Percentiles rank a stretch among this genome's conserved stretches.
phyloP scores from a whole-genome alignment of 208 protist species.

The Leishmania lainsoni region DNA sequence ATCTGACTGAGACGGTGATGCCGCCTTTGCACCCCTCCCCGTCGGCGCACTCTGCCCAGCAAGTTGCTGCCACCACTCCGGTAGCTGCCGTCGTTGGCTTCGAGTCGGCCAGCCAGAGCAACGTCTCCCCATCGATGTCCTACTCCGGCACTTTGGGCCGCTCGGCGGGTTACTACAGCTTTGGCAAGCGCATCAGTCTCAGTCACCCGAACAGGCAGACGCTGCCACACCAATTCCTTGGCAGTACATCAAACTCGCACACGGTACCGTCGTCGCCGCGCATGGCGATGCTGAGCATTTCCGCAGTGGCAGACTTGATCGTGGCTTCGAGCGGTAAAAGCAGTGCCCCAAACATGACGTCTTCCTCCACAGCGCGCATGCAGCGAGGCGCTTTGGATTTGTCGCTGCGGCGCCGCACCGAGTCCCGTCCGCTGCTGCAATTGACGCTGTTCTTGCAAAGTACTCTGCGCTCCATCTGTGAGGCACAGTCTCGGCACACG shows the following conservation, averaged over 20 bases:
- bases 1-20: neutral
- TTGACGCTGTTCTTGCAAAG: slow-evolving; percentile 66
- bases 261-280: slow-evolving; percentile 2
- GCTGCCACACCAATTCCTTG: slow-evolving; percentile 44
- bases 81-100: neutral
- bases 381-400: slow-evolving; percentile 31
- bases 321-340: neutral
- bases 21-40: neutral
- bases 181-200: slow-evolving; percentile 50
- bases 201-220: slow-evolving; percentile 57
- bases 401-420: slow-evolving; percentile 38
- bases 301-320: slow-evolving; percentile 7
- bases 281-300: slow-evolving; percentile 11
- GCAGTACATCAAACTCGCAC: slow-evolving; percentile 31
- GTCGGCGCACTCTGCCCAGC: neutral
- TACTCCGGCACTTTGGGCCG: slow-evolving; percentile 38
- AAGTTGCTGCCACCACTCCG: neutral
- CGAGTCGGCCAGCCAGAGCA: slow-evolving; percentile 1
- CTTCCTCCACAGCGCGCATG: slow-evolving; percentile 2
- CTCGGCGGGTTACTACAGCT: slow-evolving; percentile 76
- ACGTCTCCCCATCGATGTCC: slow-evolving; percentile 30
- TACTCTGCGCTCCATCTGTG: slow-evolving; percentile 22
- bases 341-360: neutral
- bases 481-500: slow-evolving; percentile 3
- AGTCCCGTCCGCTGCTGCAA: slow-evolving; percentile 60